Conservation (phyloP, 371 early-diverging fungal genomes). For the Rhizomucor miehei region DNA sequence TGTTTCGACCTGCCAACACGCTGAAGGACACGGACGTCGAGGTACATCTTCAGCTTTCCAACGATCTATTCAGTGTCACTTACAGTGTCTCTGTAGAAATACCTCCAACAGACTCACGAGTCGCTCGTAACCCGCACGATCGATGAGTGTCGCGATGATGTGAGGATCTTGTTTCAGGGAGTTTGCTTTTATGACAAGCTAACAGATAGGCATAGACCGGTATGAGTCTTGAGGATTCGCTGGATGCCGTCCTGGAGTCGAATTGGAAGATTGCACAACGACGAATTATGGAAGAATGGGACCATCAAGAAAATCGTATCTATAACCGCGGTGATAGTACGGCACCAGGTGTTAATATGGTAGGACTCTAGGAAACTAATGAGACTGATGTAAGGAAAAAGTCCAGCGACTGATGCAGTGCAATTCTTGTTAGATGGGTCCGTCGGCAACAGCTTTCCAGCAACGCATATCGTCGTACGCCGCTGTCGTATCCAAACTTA, state of each 20-base stretch:
- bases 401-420: background rate
- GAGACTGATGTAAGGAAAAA: background rate
- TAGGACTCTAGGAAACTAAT: background rate
- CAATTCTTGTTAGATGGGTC: background rate
- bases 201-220: conserved; percentile 3
- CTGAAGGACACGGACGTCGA: conserved; percentile 78
- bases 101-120: conserved; percentile 71
- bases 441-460: background rate
- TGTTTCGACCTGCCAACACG: conserved; percentile 65
- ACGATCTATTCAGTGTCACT: too few species aligned
- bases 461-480: conserved; percentile 14
- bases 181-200: background rate
- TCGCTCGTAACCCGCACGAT: conserved; percentile 69
- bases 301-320: conserved; percentile 11
- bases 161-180: conserved; percentile 9
- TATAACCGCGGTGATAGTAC: conserved; percentile 4
- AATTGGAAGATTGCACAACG: conserved; percentile 9
- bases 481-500: conserved; percentile 7
- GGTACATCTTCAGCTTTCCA: too few species aligned
- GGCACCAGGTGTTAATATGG: background rate
- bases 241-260: conserved; percentile 7
- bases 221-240: conserved; percentile 1
- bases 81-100: too few species aligned
- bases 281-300: conserved; percentile 16
- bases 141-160: conserved; percentile 61